Percentiles rank a stretch among this genome's conserved stretches.
Evolutionary conservation across 352 stramenopile genomes (phyloP).

Genomic region (Paralagenidium karlingii): DNA sequence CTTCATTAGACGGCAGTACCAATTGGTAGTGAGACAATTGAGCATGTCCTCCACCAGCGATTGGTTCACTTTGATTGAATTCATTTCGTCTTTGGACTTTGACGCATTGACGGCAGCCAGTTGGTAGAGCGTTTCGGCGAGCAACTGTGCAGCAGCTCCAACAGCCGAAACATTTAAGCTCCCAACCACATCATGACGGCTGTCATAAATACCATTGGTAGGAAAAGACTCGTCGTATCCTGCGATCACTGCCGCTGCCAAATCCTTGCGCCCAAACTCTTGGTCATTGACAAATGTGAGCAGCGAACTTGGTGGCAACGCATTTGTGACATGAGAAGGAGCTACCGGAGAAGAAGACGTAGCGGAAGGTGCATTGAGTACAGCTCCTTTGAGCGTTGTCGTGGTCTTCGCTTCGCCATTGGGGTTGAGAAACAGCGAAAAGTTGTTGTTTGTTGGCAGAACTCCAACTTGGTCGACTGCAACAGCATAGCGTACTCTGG

Average conservation of each 20-base stretch:
- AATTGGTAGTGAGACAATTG: slow-evolving; percentile 43
- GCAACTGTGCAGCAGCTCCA: slow-evolving; percentile 43
- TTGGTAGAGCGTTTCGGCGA: slow-evolving; percentile 57
- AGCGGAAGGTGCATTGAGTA: slow-evolving; percentile 32
- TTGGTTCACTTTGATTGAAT: slow-evolving; percentile 28
- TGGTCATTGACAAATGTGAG: slow-evolving; percentile 60
- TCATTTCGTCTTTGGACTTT: slow-evolving; percentile 8
- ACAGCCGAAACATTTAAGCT: slow-evolving; percentile 35
- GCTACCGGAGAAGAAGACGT: slow-evolving; percentile 15
- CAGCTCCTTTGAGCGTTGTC: slow-evolving; percentile 25
- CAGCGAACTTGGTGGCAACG: slow-evolving; percentile 50
- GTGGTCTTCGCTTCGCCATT: slow-evolving; percentile 19
- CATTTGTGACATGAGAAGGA: slow-evolving; percentile 8
- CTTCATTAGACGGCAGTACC: slow-evolving; percentile 56
- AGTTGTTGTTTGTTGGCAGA: slow-evolving; percentile 31
- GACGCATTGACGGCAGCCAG: slow-evolving; percentile 41
- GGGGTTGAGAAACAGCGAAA: slow-evolving; percentile 60
- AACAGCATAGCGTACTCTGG: slow-evolving; percentile 54
- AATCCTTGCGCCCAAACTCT: slow-evolving; percentile 43
- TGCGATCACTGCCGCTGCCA: slow-evolving; percentile 50
- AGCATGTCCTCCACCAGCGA: slow-evolving; percentile 42
- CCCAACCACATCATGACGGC: slow-evolving; percentile 43
- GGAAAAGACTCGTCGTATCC: slow-evolving; percentile 52
- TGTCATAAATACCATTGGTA: slow-evolving; percentile 36
- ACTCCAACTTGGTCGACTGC: slow-evolving; percentile 68